A percentile compares a stretch with the other conserved stretches of the same genome.
These are phyloP conservation scores for Rhododendron henanense DNA, from an alignment of 148 eudicot genomes.

Conservation along the genomic window DNA sequence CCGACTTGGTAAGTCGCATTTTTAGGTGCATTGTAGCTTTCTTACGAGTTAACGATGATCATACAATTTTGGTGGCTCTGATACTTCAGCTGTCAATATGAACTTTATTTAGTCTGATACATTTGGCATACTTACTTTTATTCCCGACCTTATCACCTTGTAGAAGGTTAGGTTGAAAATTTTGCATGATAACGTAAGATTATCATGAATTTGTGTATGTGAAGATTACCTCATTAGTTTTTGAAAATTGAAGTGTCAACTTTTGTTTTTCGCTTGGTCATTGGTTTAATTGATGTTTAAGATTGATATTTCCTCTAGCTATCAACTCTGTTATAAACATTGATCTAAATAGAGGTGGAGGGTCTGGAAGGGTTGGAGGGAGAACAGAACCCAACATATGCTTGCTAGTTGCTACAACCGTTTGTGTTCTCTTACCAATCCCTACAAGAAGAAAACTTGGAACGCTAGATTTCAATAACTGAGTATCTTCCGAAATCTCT, in stretches of 20 bases:
- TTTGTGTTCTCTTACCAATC: not conserved
- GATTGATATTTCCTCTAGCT: not conserved
- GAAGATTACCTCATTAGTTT: not conserved
- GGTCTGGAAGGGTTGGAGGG: not conserved
- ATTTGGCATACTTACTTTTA: not conserved
- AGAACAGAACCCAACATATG: not conserved
- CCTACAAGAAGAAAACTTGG: not conserved
- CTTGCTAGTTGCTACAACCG: not conserved
- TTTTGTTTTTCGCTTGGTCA: not conserved
- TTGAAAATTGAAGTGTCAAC: not conserved
- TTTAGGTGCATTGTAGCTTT: not conserved
- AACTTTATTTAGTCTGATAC: not conserved
- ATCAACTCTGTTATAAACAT: not conserved
- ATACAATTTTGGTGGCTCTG: not conserved
- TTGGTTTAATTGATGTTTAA: not conserved
- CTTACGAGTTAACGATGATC: not conserved
- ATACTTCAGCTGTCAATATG: not conserved
- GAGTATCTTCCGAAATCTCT: not conserved
- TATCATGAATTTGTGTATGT: not conserved
- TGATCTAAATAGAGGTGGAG: not conserved
- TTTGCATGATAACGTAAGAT: not conserved
- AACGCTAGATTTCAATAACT: not conserved
- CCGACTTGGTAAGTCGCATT: constrained; percentile 73
- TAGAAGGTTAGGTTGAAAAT: not conserved
- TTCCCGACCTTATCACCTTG: not conserved